phyloP scores from a whole-genome alignment of 2,329 filamentous ascomycete species.

The Fusarium penzigii region DNA sequence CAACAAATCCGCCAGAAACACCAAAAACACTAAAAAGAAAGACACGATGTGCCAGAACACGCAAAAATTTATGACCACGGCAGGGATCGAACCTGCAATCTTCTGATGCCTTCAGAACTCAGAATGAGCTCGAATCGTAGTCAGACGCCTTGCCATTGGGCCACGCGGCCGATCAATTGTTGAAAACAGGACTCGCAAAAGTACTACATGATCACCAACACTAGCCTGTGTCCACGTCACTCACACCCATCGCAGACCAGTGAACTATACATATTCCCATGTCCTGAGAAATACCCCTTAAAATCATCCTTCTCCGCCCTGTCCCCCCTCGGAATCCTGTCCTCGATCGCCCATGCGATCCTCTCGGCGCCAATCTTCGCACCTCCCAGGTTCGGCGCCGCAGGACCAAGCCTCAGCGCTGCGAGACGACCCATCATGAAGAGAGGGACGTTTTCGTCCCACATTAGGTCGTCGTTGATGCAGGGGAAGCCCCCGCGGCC shows the following conservation, averaged over 20 bases:
- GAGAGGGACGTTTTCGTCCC: constrained; percentile 70
- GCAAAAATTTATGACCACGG: not conserved
- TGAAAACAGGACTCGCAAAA: not conserved
- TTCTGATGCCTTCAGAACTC: not conserved
- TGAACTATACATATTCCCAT: constrained; percentile 39
- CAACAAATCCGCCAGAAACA: not conserved
- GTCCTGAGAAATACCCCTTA: constrained; percentile 35
- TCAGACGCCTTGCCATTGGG: constrained; percentile 37
- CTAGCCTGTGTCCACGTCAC: not conserved
- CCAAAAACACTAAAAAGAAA: not conserved
- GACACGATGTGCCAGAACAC: not conserved
- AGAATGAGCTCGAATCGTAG: constrained; percentile 20
- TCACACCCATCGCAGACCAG: constrained; percentile 23
- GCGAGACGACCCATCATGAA: constrained; percentile 72
- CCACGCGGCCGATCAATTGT: constrained; percentile 15
- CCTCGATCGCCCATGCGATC: constrained; percentile 69
- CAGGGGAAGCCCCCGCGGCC: constrained; percentile 69
- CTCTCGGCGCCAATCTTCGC: constrained; percentile 73
- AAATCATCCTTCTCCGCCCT: constrained; percentile 3
- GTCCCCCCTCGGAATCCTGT: constrained; percentile 40
- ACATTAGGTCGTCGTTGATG: constrained; percentile 75
- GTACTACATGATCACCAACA: not conserved
- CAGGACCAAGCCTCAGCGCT: constrained; percentile 68
- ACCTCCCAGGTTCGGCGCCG: constrained; percentile 72
- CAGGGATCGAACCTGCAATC: not conserved